phyloP scores from a whole-genome alignment of 2,329 filamentous ascomycete genomes.

The Xenosphaeropsis pyriputrescens region DNA sequence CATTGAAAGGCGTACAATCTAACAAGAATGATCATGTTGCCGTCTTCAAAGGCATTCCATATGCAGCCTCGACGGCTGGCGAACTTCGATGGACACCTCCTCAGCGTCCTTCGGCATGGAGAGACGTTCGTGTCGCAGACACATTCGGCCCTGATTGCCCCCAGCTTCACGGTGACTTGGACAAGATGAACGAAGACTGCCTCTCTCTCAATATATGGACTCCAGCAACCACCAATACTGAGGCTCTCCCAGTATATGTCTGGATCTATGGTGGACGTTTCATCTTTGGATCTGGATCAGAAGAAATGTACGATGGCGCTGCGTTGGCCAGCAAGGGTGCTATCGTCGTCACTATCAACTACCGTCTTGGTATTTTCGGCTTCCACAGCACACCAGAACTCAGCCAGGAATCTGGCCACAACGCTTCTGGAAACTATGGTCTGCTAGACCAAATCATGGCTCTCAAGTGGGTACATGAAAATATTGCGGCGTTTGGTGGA shows the following conservation, averaged over 20 bases:
- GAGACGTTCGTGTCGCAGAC: no score
- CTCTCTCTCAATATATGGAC: no score
- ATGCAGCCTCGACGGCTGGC: no score
- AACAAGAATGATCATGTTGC: no score
- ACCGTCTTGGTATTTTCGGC: conserved; percentile 17
- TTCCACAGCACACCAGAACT: conserved; percentile 12
- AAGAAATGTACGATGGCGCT: conserved; percentile 2
- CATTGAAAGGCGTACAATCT: no score
- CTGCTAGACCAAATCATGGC: conserved; percentile 13
- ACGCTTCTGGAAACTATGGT: conserved; percentile 1
- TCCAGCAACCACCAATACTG: no score
- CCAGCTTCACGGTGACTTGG: no score
- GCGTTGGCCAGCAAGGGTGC: background rate
- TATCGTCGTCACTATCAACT: conserved; percentile 5
- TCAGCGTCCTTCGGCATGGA: no score
- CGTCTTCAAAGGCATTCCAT: no score
- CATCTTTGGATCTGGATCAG: background rate
- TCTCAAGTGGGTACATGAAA: conserved; percentile 19
- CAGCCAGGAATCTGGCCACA: background rate
- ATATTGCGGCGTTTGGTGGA: conserved; percentile 20
- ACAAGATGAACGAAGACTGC: no score
- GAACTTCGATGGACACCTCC: no score
- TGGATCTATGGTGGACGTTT: background rate
- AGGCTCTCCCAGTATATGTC: background rate
- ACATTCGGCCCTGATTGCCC: no score